Percentiles rank a stretch among this genome's conserved stretches.
Conservation (phyloP, 805 yeast genomes). For the Kuraishia piskuri region DNA sequence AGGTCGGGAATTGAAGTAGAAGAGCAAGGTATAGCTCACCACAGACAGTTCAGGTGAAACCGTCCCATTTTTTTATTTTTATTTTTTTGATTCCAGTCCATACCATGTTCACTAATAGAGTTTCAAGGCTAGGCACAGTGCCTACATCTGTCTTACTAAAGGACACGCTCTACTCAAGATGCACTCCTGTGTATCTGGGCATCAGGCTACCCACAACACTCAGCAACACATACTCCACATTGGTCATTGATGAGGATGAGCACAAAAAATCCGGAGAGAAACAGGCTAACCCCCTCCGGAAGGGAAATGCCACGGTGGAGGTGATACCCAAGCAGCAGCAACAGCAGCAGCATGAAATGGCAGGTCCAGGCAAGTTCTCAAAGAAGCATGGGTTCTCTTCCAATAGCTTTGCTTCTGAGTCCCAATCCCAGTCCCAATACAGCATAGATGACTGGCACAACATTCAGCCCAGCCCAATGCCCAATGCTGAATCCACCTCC, state of each 20-base stretch:
- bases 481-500: not conserved
- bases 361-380: slow-evolving; percentile 4
- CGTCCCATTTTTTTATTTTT: no score
- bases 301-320: not conserved
- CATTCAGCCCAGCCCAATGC: not conserved
- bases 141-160: not conserved
- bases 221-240: not conserved
- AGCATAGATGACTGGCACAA: not conserved
- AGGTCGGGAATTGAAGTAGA: no score
- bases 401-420: not conserved
- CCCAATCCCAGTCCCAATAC: not conserved
- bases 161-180: not conserved
- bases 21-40: no score
- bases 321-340: not conserved
- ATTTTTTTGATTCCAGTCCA: no score
- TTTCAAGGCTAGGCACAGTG: not conserved
- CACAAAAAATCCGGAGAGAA: not conserved
- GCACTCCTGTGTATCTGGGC: not conserved
- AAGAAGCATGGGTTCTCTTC: slow-evolving; percentile 4
- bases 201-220: not conserved
- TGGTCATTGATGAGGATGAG: not conserved
- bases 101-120: not conserved
- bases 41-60: no score
- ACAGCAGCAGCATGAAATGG: not conserved
- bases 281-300: not conserved